phyloP scores from a whole-genome alignment of 1,284 basidiomycete species.

The Austroboletus niveus region DNA sequence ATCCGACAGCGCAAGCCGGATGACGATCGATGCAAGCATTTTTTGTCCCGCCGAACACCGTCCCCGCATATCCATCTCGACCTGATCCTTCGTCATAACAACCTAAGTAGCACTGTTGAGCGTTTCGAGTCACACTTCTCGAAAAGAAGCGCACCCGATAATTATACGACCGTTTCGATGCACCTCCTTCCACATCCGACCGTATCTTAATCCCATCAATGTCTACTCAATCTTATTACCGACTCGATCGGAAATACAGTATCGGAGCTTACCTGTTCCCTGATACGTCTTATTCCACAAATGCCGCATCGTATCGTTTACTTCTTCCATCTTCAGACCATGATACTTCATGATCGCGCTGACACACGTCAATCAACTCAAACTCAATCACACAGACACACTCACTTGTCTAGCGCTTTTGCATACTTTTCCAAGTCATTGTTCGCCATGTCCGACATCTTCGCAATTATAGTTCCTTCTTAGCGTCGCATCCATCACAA shows the following conservation, averaged over 20 bases:
- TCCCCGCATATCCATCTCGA: constrained; percentile 99
- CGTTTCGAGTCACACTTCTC: constrained; percentile 9
- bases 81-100: constrained; percentile 98
- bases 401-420: constrained; percentile 92
- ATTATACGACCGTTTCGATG: constrained; percentile 93
- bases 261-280: constrained; percentile 73
- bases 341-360: constrained; percentile 99
- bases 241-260: constrained; percentile 8
- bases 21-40: constrained; percentile 98
- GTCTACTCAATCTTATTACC: constrained; percentile 49
- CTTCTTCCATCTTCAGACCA: constrained; percentile 99
- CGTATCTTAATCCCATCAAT: constrained; percentile 97
- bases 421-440: constrained; percentile 96
- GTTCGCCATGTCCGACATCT: constrained; percentile 93
- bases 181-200: constrained; percentile 88
- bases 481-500: not conserved
- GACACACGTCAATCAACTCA: constrained; percentile 3
- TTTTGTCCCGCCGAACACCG: constrained; percentile 98
- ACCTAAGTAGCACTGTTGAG: constrained; percentile 53
- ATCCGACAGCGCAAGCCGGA: constrained; percentile 95
- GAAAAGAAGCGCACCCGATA: constrained; percentile 71
- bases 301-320: constrained; percentile 95
- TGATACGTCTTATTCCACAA: constrained; percentile 99
- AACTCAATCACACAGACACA: constrained; percentile 1
- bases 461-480: not conserved